Conservation (phyloP, 2,329 filamentous ascomycete genomes). For the Arthroderma sp. region DNA sequence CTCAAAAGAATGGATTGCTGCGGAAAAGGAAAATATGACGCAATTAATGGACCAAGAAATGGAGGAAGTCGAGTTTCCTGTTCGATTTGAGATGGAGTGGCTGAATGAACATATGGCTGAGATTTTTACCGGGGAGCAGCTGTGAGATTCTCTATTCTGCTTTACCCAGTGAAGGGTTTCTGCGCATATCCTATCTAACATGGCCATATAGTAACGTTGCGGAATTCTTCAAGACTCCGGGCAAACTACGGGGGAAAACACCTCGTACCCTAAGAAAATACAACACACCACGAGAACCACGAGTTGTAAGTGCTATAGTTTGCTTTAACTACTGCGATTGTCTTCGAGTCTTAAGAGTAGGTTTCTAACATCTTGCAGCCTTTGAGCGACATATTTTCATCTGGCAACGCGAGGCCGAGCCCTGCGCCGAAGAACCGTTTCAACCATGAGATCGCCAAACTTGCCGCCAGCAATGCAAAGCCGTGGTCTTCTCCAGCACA, state of each 20-base stretch:
- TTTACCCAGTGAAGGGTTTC: too few relatives aligned
- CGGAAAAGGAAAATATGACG: constrained; percentile 66
- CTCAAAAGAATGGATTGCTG: constrained; percentile 70
- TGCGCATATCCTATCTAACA: background rate
- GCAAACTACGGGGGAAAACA: constrained; percentile 37
- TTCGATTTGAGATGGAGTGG: constrained; percentile 92
- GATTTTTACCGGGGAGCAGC: constrained; percentile 73
- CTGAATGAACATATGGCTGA: constrained; percentile 97
- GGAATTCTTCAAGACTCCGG: constrained; percentile 73
- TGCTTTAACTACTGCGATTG: background rate
- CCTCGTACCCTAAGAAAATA: constrained; percentile 32
- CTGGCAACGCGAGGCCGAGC: constrained; percentile 23
- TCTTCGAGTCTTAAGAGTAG: background rate
- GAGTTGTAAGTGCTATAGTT: constrained; percentile 27
- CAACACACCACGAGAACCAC: constrained; percentile 14
- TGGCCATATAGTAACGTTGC: constrained; percentile 57
- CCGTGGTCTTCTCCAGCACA: constrained; percentile 8
- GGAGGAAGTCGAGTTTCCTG: constrained; percentile 86
- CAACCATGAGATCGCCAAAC: constrained; percentile 24
- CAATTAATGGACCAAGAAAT: constrained; percentile 68
- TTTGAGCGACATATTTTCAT: constrained; percentile 35
- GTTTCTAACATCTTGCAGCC: constrained; percentile 22
- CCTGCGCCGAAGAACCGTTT: constrained; percentile 22
- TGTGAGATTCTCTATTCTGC: constrained; percentile 44
- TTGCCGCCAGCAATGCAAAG: constrained; percentile 12